Base-by-base conservation (phyloP, 1,139 yeast species). In the Zygosaccharomyces pseudobailii region DNA sequence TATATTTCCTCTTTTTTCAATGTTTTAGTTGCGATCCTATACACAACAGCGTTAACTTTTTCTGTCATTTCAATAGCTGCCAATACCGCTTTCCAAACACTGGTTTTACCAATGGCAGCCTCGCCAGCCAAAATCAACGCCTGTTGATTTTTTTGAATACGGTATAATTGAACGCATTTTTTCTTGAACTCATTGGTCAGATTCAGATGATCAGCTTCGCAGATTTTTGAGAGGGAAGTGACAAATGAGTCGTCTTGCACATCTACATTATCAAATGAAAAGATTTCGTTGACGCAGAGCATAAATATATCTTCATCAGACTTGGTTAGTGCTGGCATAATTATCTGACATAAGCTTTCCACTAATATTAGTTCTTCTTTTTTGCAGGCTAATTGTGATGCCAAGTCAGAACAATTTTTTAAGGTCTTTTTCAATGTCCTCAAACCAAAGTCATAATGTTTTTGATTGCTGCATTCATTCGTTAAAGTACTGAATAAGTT, bases 371-470 rank as follows among this genome's bases (percentile, higher is more conserved):
- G 19, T 27, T 40, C 40, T 22, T 42, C 50, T n/a, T 34, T 23
- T 6, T 35, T 21, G 10, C 9, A 6, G n/a, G 10, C 22, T 27
- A 23, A 13, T 7, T 25, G 21, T n/a, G 31, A 27, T 22, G 19
- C 25, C 21, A 43, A 4, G 22, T 24, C 41, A 13, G 22, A 25
- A 41, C 56, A 55, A 23, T 49, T 50, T 30, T 47, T 47, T 2
- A 90, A 66, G 0, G 84, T 79, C 39, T 80, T 74, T 59, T 89
- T 90, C 47, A 90, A 65, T 0, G 96, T 42, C 17, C 49, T 37
- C 83, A 90, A 70, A 0, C 97, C 96, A 73, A 92, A 92, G 59
- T 92, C 97, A 59, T 92, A 92, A 62, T 90, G 97, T 2, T 68
- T 59, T 59, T 88, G 96, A 0, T 55, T 32, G 0, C 87, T 74